Conservation (phyloP, 768 basidiomycete species). For the Strobilomyces dryophilus region DNA sequence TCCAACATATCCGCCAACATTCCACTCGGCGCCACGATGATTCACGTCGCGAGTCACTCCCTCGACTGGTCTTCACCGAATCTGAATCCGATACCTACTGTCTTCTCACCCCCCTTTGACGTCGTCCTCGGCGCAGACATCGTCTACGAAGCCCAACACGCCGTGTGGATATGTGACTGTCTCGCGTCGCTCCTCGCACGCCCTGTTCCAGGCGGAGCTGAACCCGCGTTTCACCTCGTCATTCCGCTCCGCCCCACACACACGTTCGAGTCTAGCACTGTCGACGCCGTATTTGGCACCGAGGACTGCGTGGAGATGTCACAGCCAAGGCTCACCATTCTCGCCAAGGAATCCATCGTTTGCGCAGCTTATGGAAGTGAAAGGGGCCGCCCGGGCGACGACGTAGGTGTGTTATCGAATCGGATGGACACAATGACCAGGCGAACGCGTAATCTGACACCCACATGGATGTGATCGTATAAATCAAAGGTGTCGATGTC, state of each 20-base stretch:
- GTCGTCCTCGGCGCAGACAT: slow-evolving; percentile 52
- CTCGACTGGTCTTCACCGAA: slow-evolving; percentile 2
- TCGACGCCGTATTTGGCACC: slow-evolving; percentile 52
- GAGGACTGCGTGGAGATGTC: slow-evolving; percentile 1
- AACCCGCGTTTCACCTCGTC: slow-evolving; percentile 45
- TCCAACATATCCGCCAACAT: slow-evolving; percentile 35
- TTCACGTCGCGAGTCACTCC: slow-evolving; percentile 19
- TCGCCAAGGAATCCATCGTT: slow-evolving; percentile 49
- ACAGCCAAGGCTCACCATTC: slow-evolving; percentile 40
- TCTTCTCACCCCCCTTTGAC: slow-evolving; percentile 40
- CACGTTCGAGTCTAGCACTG: slow-evolving; percentile 48
- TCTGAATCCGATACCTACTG: slow-evolving; percentile 8
- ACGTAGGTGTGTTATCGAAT: slow-evolving; percentile 68
- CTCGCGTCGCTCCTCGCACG: slow-evolving; percentile 36
- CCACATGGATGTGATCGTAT: neutral
- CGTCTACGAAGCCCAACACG: slow-evolving; percentile 49
- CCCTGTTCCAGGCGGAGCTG: slow-evolving; percentile 6
- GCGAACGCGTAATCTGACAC: neutral
- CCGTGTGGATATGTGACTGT: slow-evolving; percentile 42
- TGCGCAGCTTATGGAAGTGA: slow-evolving; percentile 42
- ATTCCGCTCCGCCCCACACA: slow-evolving; percentile 54
- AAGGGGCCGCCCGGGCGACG: slow-evolving; percentile 35
- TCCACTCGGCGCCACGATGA: neutral
- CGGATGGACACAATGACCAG: slow-evolving; percentile 45
- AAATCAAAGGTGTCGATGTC: neutral